Conservation (phyloP, 164 flowering plant genomes). For the Warburgia ugandensis region DNA sequence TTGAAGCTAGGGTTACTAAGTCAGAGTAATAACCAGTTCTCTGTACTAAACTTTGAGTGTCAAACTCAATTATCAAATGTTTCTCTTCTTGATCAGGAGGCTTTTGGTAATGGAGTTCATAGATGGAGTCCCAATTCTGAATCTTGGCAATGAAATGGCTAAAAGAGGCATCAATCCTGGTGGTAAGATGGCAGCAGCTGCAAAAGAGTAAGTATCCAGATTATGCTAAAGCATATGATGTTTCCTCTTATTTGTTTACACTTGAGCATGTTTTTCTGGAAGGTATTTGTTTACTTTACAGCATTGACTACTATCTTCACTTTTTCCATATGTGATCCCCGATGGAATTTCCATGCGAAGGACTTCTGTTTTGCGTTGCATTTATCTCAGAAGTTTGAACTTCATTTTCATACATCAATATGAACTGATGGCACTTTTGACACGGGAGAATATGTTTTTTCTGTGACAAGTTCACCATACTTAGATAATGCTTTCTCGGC, state of each 20-base stretch:
- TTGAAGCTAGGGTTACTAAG: too few relatives aligned
- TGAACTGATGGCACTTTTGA: too few relatives aligned
- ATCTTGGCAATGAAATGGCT: slow-evolving; percentile 85
- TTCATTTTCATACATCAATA: too few relatives aligned
- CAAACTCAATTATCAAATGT: slow-evolving; percentile 2
- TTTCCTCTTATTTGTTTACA: slow-evolving; percentile 11
- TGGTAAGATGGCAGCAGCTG: slow-evolving; percentile 71
- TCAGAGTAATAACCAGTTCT: neutral
- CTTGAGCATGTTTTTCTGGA: neutral
- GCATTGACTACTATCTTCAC: too few relatives aligned
- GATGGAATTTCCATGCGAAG: neutral
- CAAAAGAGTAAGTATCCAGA: slow-evolving; percentile 83
- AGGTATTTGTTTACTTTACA: too few relatives aligned
- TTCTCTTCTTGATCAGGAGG: slow-evolving; percentile 42
- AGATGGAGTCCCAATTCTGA: slow-evolving; percentile 83
- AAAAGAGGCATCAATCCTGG: slow-evolving; percentile 79
- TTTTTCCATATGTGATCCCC: neutral
- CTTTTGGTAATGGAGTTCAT: slow-evolving; percentile 90
- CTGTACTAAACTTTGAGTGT: neutral
- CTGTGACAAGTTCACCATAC: too few relatives aligned
- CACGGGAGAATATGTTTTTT: too few relatives aligned
- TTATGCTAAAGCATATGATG: slow-evolving; percentile 30
- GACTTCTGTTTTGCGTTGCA: too few relatives aligned
- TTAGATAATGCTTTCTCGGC: too few relatives aligned
- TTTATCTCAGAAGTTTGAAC: too few relatives aligned